Evolutionary conservation across 2,329 filamentous ascomycete genomes (phyloP), one percentile per base, ranked within the genome.

Genomic region (Conoideocrella luteorostrata): DNA sequence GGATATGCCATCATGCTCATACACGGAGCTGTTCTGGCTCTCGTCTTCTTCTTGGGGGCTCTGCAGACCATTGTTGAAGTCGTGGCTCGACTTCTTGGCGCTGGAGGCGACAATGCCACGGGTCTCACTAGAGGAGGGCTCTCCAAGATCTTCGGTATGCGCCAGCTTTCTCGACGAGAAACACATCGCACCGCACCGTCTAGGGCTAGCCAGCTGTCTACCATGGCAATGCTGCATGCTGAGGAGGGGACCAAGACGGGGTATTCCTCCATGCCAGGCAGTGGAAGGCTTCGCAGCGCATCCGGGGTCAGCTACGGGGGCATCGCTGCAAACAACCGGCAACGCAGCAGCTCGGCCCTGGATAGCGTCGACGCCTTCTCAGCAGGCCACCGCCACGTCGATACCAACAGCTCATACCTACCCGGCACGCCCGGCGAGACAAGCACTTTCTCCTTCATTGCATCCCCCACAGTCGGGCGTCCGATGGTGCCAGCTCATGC

Each of bases 31-130:
- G 88, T 95, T 0, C 68, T 98, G 18, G 74, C 95, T 3, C 87
- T 97, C 55, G 91, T 88, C 2, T 98, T 97, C 68, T 87, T 96
- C 61, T 71, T 98, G 43, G 95, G 95, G 59, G 86, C 93, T 2
- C 62, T 95, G 6, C 89, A 95, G 60, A 96, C 91, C 0, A 75
- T 95, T 33, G 77, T 96, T 32, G 93, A 98, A 63, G 88, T 98
- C 7, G 71, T 83, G 39, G 89, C 90, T 21, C 79, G 91, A 42
- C 72, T 93, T 56, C 77, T 86, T 21, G 91, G 91, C 29, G 90
- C 86, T 24, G 93, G 89, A 39, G 84, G 83, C 18, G 85, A 91
- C 52, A 80, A 84, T 52, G 71, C 75, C 30, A 76, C 74, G 41
- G 83, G 83, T 30, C 79, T 85, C 50, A 80, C 82, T 40, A 74